phyloP scores from a whole-genome alignment of 2,329 filamentous ascomycete species.

The Didymella exigua region DNA sequence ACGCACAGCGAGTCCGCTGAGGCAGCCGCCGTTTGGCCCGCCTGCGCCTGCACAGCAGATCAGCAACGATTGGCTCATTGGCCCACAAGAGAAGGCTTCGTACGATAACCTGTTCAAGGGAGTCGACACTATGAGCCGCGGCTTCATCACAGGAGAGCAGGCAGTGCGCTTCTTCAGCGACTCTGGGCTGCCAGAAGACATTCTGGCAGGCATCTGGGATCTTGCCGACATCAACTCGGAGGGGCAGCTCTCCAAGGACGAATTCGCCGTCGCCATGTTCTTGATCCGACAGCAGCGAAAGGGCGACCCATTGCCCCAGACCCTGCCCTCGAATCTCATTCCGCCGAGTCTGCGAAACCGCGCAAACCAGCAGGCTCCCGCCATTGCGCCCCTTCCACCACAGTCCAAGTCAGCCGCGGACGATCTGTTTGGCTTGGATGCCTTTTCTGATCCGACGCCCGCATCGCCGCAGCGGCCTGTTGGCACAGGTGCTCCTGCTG shows the following conservation, averaged over 20 bases:
- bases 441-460: constrained; percentile 60
- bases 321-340: constrained; percentile 79
- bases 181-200: constrained; percentile 86
- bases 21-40: constrained; percentile 55
- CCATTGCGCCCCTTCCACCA: constrained; percentile 40
- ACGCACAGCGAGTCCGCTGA: constrained; percentile 65
- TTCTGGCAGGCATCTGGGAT: constrained; percentile 94
- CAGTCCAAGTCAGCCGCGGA: constrained; percentile 81
- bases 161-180: constrained; percentile 94
- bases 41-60: constrained; percentile 60
- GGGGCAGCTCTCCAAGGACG: constrained; percentile 82
- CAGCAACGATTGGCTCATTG: constrained; percentile 80
- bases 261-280: constrained; percentile 98
- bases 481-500: constrained; percentile 74
- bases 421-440: constrained; percentile 90
- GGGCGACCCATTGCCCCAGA: constrained; percentile 70
- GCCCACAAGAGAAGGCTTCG: constrained; percentile 79
- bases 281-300: constrained; percentile 88
- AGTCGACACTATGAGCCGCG: constrained; percentile 79
- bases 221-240: constrained; percentile 91
- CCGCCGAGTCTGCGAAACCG: constrained; percentile 78
- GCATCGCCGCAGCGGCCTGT: constrained; percentile 66
- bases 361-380: constrained; percentile 56
- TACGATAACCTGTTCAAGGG: constrained; percentile 87
- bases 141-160: constrained; percentile 90